phyloP scores from a whole-genome alignment of 2,329 filamentous ascomycete species.

The Colletotrichum theobromicola region DNA sequence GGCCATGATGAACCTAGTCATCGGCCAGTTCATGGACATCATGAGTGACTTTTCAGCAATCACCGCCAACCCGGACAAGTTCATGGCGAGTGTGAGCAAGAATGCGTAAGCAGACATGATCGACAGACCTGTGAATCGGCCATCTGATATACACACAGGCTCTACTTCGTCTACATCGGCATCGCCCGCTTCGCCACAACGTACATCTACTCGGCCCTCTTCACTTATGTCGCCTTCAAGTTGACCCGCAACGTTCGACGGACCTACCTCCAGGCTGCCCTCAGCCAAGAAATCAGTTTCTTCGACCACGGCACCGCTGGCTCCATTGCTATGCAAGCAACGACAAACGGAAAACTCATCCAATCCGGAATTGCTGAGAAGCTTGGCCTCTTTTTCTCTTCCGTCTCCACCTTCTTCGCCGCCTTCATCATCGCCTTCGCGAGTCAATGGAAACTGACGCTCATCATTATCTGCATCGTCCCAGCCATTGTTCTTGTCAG shows the following conservation, averaged over 20 bases:
- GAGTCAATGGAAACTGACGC: constrained; percentile 43
- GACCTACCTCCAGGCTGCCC: constrained; percentile 52
- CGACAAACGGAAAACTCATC: constrained; percentile 41
- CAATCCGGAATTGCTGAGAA: constrained; percentile 40
- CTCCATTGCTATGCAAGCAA: constrained; percentile 44
- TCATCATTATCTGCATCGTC: constrained; percentile 49
- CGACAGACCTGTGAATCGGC: neutral
- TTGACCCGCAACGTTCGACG: constrained; percentile 52
- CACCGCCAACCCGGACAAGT: constrained; percentile 18
- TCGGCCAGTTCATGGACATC: constrained; percentile 31
- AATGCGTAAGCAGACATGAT: neutral
- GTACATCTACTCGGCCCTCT: constrained; percentile 39
- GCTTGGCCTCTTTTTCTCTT: constrained; percentile 37
- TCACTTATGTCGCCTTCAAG: constrained; percentile 55
- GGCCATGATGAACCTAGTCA: constrained; percentile 32
- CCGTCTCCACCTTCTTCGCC: constrained; percentile 35
- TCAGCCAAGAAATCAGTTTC: constrained; percentile 55
- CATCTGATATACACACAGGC: constrained; percentile 1
- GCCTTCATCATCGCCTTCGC: constrained; percentile 39
- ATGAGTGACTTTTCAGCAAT: constrained; percentile 23
- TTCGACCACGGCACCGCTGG: constrained; percentile 48
- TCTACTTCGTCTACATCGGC: constrained; percentile 32
- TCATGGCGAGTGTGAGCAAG: constrained; percentile 20
- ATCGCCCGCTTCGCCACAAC: constrained; percentile 23
- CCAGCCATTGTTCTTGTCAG: constrained; percentile 17